Percentiles rank a stretch among this genome's conserved stretches.
These are phyloP conservation scores for Alnus glutinosa DNA, from an alignment of 306 rosid species.

Conservation along the genomic window DNA sequence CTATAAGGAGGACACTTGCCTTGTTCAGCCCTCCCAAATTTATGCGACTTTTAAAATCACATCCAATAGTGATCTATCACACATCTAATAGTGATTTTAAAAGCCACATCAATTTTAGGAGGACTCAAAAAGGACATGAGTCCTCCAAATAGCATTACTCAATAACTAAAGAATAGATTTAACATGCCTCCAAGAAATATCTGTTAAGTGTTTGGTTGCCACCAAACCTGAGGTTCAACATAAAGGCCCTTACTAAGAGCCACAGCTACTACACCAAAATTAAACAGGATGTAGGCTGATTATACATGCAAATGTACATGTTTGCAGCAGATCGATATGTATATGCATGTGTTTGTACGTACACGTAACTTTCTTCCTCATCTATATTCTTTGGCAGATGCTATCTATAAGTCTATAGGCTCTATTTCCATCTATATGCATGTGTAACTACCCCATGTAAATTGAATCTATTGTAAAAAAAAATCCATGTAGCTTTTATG, in stretches of 20 bases:
- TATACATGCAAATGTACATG: background rate
- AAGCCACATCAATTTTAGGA: too few species aligned
- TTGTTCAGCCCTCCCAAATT: too few species aligned
- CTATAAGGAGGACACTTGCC: too few species aligned
- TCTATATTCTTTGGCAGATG: slow-evolving; percentile 15
- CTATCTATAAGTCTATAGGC: background rate
- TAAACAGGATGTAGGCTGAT: background rate
- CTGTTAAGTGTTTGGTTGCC: background rate
- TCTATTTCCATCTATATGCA: background rate
- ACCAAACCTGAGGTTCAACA: background rate
- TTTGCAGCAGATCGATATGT: background rate
- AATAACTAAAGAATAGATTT: background rate
- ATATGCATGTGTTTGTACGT: background rate
- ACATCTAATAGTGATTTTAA: too few species aligned
- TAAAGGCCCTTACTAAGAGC: background rate
- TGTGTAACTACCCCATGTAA: background rate
- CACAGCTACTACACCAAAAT: background rate
- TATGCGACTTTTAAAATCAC: too few species aligned
- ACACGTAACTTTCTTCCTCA: slow-evolving; percentile 2
- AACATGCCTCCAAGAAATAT: background rate
- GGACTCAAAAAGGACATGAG: too few species aligned
- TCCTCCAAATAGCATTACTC: too few species aligned
- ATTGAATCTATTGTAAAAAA: slow-evolving; percentile 2
- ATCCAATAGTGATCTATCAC: too few species aligned
- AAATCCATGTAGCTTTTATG: slow-evolving; percentile 15